phyloP scores from a whole-genome alignment of 441 rosid genomes.

The Pelargonium fulgidum region DNA sequence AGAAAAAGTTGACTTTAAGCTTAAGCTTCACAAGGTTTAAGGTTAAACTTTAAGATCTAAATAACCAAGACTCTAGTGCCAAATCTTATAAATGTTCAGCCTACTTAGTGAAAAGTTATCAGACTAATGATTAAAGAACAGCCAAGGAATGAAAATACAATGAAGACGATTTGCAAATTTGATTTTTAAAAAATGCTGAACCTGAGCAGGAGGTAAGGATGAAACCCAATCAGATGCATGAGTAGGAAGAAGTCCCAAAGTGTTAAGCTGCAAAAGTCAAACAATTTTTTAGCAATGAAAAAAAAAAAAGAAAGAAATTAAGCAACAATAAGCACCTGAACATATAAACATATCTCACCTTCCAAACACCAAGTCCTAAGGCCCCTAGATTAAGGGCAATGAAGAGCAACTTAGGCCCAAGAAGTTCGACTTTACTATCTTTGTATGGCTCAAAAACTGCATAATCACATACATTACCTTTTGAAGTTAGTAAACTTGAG shows the following conservation, averaged over 20 bases:
- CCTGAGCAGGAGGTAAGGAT: slow-evolving; percentile 93
- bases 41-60: no score
- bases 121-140: no score
- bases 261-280: slow-evolving; percentile 65
- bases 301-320: no score
- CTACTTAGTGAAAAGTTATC: no score
- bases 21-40: no score
- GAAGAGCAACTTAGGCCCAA: slow-evolving; percentile 78
- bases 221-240: slow-evolving; percentile 99
- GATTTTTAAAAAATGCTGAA: slow-evolving; percentile 22
- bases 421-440: slow-evolving; percentile 82
- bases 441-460: slow-evolving; percentile 98
- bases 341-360: no score
- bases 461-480: slow-evolving; percentile 14
- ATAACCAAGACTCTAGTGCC: no score
- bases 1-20: no score
- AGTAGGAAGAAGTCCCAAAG: slow-evolving; percentile 96
- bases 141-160: background rate
- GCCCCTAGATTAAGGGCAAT: slow-evolving; percentile 93
- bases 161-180: background rate
- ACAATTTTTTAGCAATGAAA: no score
- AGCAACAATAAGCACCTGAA: no score
- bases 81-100: no score
- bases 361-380: slow-evolving; percentile 90
- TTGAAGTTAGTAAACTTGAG: background rate